Evolutionary conservation across 768 basidiomycete genomes (phyloP).

Genomic region (Serendipita indica): DNA sequence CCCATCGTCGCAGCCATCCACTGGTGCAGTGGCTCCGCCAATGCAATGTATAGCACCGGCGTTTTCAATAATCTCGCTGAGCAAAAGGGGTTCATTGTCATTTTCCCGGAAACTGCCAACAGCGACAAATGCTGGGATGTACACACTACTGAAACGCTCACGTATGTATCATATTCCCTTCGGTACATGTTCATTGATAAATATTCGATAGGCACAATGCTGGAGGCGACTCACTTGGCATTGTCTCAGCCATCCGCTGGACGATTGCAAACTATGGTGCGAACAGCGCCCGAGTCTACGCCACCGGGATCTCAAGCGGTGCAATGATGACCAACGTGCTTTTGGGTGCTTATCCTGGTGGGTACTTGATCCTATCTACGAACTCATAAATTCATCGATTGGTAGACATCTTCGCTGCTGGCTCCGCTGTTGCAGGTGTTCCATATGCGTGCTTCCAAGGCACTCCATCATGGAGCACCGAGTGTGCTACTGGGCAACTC

Average conservation of each 20-base stretch:
- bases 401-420: constrained; percentile 34
- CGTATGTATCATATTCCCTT: constrained; percentile 12
- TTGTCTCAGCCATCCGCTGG: constrained; percentile 33
- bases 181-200: neutral
- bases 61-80: constrained; percentile 38
- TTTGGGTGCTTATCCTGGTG: constrained; percentile 33
- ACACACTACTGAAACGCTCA: constrained; percentile 34
- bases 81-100: constrained; percentile 34
- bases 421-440: constrained; percentile 36
- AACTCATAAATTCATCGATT: neutral
- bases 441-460: constrained; percentile 39
- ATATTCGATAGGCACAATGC: constrained; percentile 27
- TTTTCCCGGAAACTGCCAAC: constrained; percentile 26
- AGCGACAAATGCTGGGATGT: constrained; percentile 25
- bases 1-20: constrained; percentile 34
- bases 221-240: constrained; percentile 40
- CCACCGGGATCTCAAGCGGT: constrained; percentile 38
- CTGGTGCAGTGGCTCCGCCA: constrained; percentile 37
- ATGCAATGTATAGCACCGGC: constrained; percentile 36
- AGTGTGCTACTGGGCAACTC: constrained; percentile 31
- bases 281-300: constrained; percentile 33
- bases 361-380: neutral
- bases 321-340: constrained; percentile 49
- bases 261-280: constrained; percentile 35
- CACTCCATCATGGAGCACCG: constrained; percentile 32